These are phyloP conservation scores for Pseudophaeomoniella oleicola DNA, from an alignment of 2,329 filamentous ascomycete species.

Conservation along the genomic window DNA sequence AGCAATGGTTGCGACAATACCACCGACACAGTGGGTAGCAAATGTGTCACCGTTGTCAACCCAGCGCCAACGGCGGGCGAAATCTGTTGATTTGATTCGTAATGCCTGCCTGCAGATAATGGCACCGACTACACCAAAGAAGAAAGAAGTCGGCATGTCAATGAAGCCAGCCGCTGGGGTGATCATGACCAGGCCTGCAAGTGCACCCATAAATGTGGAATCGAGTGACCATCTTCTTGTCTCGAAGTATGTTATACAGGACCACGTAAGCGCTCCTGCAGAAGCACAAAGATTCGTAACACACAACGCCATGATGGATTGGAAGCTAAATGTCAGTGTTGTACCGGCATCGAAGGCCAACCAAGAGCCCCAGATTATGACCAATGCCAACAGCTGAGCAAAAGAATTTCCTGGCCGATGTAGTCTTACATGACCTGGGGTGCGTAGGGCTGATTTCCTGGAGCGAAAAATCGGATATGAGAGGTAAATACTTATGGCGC, in stretches of 20 bases:
- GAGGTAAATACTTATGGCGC: slow-evolving; percentile 31
- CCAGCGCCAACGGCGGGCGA: slow-evolving; percentile 33
- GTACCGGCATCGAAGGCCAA: slow-evolving; percentile 37
- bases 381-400: slow-evolving; percentile 31
- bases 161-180: slow-evolving; percentile 36
- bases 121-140: slow-evolving; percentile 33
- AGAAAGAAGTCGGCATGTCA: slow-evolving; percentile 33
- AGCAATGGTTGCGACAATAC: slow-evolving; percentile 33
- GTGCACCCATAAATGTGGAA: slow-evolving; percentile 36
- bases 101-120: slow-evolving; percentile 35
- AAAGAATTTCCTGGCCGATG: slow-evolving; percentile 34
- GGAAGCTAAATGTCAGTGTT: slow-evolving; percentile 33
- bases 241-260: slow-evolving; percentile 28
- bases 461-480: slow-evolving; percentile 35
- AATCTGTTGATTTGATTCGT: slow-evolving; percentile 36
- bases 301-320: slow-evolving; percentile 34
- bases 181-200: slow-evolving; percentile 38
- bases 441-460: slow-evolving; percentile 27
- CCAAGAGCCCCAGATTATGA: slow-evolving; percentile 38
- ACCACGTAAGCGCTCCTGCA: slow-evolving; percentile 33
- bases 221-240: slow-evolving; percentile 32
- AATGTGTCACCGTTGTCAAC: slow-evolving; percentile 43
- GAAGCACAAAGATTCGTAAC: slow-evolving; percentile 36
- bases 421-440: slow-evolving; percentile 31
- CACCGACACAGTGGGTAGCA: slow-evolving; percentile 39